Percentiles rank a stretch among this genome's conserved stretches.
These are phyloP conservation scores for Kuraishia cidri DNA, from an alignment of 805 yeast species.

Conservation along the genomic window DNA sequence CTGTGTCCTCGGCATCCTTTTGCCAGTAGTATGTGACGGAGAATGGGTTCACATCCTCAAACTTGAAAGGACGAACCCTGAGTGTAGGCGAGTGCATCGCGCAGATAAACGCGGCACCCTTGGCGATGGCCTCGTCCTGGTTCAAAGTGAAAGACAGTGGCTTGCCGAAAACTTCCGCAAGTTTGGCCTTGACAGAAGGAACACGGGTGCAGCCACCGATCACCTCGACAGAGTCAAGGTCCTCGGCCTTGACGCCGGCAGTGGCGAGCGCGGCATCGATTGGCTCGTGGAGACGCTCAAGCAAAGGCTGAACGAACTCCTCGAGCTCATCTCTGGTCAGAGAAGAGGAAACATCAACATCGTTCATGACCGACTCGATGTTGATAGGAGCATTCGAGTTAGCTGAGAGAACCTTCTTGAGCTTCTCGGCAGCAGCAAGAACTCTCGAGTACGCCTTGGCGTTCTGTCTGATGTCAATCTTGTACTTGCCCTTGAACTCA, in stretches of 20 bases:
- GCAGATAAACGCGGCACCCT: slow-evolving; percentile 98
- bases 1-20: slow-evolving; percentile 84
- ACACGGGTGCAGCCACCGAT: slow-evolving; percentile 99
- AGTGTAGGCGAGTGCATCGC: slow-evolving; percentile 98
- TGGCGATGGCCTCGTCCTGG: slow-evolving; percentile 98
- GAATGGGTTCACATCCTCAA: slow-evolving; percentile 88
- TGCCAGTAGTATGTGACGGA: slow-evolving; percentile 96
- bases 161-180: slow-evolving; percentile 76
- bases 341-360: slow-evolving; percentile 87
- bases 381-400: slow-evolving; percentile 90
- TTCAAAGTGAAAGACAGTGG: slow-evolving; percentile 88
- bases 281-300: slow-evolving; percentile 70
- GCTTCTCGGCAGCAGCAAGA: slow-evolving; percentile 80
- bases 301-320: slow-evolving; percentile 75
- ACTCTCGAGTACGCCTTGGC: slow-evolving; percentile 95
- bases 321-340: slow-evolving; percentile 89
- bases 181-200: slow-evolving; percentile 80
- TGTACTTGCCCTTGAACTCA: slow-evolving; percentile 85
- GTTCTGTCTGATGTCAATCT: slow-evolving; percentile 85
- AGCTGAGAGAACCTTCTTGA: slow-evolving; percentile 95
- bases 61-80: slow-evolving; percentile 97
- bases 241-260: slow-evolving; percentile 65
- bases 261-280: slow-evolving; percentile 72
- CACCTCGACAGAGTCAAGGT: slow-evolving; percentile 86
- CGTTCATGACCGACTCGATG: slow-evolving; percentile 95